Percentiles rank a stretch among this genome's conserved stretches.
phyloP scores from a whole-genome alignment of 2,329 filamentous ascomycete species.

The Westerdykella sp. region DNA sequence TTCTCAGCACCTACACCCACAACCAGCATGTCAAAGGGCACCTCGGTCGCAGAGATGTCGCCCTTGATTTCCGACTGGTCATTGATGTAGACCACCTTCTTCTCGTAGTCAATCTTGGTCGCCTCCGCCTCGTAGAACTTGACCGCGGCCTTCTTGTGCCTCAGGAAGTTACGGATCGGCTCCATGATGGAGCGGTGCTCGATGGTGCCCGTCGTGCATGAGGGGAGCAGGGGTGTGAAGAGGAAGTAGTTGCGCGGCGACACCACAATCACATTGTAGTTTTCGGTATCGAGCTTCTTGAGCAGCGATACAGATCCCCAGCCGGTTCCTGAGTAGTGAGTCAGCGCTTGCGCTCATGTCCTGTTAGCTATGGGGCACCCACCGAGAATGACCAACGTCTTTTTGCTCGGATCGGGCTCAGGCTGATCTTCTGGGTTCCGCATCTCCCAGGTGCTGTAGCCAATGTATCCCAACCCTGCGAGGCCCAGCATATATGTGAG shows the following conservation, averaged over 20 bases:
- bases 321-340: constrained; percentile 64
- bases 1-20: constrained; percentile 97
- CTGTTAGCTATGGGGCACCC: constrained; percentile 26
- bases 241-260: constrained; percentile 99
- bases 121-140: constrained; percentile 98
- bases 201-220: constrained; percentile 93
- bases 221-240: constrained; percentile 94
- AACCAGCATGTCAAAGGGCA: constrained; percentile 97
- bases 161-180: constrained; percentile 90
- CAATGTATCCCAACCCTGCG: constrained; percentile 63
- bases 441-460: constrained; percentile 76
- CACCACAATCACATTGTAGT: constrained; percentile 98
- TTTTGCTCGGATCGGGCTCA: constrained; percentile 79
- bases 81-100: constrained; percentile 79
- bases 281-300: constrained; percentile 97
- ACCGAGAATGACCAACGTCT: constrained; percentile 95
- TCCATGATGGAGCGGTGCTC: constrained; percentile 99
- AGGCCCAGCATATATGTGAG: constrained; percentile 69
- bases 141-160: constrained; percentile 87
- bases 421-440: constrained; percentile 76
- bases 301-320: constrained; percentile 95
- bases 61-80: constrained; percentile 94
- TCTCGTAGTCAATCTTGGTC: constrained; percentile 88
- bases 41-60: constrained; percentile 71
- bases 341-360: constrained; percentile 2